Conservation (phyloP, 2,329 filamentous ascomycete genomes). For the Pseudocercospora fijiensis region DNA sequence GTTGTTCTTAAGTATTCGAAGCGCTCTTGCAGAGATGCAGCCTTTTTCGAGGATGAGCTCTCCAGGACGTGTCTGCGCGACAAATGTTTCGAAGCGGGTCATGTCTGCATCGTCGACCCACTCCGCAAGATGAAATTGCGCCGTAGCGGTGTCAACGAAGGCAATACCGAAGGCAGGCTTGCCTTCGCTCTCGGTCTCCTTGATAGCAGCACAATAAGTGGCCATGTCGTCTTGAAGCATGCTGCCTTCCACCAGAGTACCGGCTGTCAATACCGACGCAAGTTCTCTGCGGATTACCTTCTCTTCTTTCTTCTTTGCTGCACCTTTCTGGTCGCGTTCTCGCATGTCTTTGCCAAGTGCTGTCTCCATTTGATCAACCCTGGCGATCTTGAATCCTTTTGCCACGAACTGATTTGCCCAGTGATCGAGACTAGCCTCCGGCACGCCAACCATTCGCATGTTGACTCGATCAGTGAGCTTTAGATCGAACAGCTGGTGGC, state of each 20-base stretch:
- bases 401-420: constrained; percentile 99
- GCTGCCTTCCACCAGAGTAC: constrained; percentile 88
- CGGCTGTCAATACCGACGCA: constrained; percentile 84
- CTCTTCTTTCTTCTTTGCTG: constrained; percentile 66
- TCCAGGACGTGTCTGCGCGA: constrained; percentile 85
- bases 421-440: constrained; percentile 89
- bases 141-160: constrained; percentile 93
- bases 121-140: constrained; percentile 88
- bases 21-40: constrained; percentile 77
- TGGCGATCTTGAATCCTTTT: constrained; percentile 94
- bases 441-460: constrained; percentile 99
- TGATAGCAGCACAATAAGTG: constrained; percentile 93
- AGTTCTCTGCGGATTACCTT: constrained; percentile 92
- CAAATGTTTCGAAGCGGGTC: constrained; percentile 95
- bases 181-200: constrained; percentile 65
- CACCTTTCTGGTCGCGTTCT: constrained; percentile 67
- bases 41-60: constrained; percentile 84
- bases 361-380: constrained; percentile 95
- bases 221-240: constrained; percentile 99
- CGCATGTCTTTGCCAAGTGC: constrained; percentile 97
- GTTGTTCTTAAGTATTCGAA: constrained; percentile 95
- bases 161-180: constrained; percentile 84
- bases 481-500: constrained; percentile 93
- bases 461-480: constrained; percentile 98
- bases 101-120: constrained; percentile 90